Conservation (phyloP, 1,139 yeast genomes). For the Sugiyamaella castrensis region DNA sequence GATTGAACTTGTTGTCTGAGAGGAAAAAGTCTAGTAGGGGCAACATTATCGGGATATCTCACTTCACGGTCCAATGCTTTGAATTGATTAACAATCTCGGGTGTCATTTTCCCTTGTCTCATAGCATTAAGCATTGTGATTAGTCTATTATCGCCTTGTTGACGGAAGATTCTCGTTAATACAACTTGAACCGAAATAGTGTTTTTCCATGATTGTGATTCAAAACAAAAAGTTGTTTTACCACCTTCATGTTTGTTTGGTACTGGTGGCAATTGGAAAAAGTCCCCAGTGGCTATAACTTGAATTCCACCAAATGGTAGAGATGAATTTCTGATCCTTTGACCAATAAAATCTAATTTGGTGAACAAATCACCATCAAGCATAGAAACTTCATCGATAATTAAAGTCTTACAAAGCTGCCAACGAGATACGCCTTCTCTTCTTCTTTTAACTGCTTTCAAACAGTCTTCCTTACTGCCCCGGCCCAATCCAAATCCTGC, state of each 20-base stretch:
- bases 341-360: conserved; percentile 62
- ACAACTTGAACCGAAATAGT: conserved; percentile 50
- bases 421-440: conserved; percentile 47
- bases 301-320: conserved; percentile 75
- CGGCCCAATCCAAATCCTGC: conserved; percentile 75
- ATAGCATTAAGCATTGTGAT: conserved; percentile 72
- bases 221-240: conserved; percentile 60
- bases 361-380: conserved; percentile 64
- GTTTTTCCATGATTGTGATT: conserved; percentile 63
- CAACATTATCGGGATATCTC: conserved; percentile 65
- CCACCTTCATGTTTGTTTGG: conserved; percentile 5
- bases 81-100: conserved; percentile 47
- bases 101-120: conserved; percentile 60
- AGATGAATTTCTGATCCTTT: conserved; percentile 37
- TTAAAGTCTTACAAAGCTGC: conserved; percentile 58
- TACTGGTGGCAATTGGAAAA: conserved; percentile 88
- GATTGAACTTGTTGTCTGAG: conserved; percentile 69
- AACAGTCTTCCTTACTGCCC: conserved; percentile 46
- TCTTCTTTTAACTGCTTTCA: conserved; percentile 46
- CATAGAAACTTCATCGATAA: conserved; percentile 85
- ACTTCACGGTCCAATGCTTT: conserved; percentile 51
- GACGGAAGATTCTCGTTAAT: conserved; percentile 81
- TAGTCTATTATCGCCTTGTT: conserved; percentile 72
- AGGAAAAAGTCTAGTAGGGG: conserved; percentile 78
- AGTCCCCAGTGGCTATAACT: conserved; percentile 74